phyloP scores from a whole-genome alignment of 371 early-diverging fungal species.

The Apophysomyces sp. region DNA sequence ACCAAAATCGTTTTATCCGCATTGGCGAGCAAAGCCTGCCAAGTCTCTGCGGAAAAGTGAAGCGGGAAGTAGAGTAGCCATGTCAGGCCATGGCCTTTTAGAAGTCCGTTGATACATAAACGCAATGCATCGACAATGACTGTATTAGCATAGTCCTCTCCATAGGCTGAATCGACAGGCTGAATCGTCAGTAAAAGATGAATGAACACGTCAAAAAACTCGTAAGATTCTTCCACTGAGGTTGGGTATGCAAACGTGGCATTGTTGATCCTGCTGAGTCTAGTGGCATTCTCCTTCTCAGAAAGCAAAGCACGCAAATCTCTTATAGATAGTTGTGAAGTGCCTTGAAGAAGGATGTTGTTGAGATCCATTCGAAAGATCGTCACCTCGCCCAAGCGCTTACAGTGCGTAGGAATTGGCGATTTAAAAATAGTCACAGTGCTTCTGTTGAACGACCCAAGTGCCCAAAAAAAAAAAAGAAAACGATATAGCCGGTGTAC shows the following conservation, averaged over 20 bases:
- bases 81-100: conserved; percentile 19
- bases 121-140: conserved; percentile 30
- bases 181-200: conserved; percentile 29
- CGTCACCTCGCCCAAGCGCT: too few species aligned
- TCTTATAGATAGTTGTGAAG: conserved; percentile 9
- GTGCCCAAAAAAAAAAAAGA: too few species aligned
- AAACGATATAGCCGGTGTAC: too few species aligned
- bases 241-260: conserved; percentile 25
- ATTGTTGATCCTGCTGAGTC: conserved; percentile 21
- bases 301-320: conserved; percentile 19
- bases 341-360: conserved; percentile 32
- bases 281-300: conserved; percentile 13
- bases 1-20: conserved; percentile 28
- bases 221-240: conserved; percentile 18
- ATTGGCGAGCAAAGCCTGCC: conserved; percentile 18
- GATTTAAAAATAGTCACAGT: too few species aligned
- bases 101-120: conserved; percentile 28
- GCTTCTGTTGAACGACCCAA: too few species aligned
- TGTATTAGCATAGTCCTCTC: conserved; percentile 20
- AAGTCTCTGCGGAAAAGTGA: conserved; percentile 21
- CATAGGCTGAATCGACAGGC: conserved; percentile 23
- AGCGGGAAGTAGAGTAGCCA: conserved; percentile 31
- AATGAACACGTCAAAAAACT: conserved; percentile 36
- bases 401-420: too few species aligned
- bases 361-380: conserved; percentile 33